These are phyloP conservation scores for Helichrysum umbraculigerum DNA, from an alignment of 129 eudicot genomes.

Conservation along the genomic window DNA sequence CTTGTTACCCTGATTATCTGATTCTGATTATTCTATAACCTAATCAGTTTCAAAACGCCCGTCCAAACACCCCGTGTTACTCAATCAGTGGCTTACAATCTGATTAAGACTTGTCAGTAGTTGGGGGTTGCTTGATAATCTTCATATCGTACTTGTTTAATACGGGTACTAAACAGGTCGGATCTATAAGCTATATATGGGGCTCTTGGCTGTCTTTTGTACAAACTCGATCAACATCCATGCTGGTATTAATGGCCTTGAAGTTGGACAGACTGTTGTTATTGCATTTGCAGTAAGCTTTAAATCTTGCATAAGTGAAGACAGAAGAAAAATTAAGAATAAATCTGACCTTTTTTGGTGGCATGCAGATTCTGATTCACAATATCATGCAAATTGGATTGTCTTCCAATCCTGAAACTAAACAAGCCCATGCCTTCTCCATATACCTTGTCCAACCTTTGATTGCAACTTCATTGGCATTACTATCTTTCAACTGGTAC, in stretches of 20 bases:
- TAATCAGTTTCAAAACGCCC: background rate
- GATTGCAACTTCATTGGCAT: conserved; percentile 90
- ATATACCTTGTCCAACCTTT: conserved; percentile 92
- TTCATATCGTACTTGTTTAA: conserved; percentile 6
- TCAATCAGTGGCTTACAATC: conserved; percentile 15
- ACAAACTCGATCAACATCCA: conserved; percentile 96
- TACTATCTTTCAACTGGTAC: conserved; percentile 96
- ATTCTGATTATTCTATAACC: conserved; percentile 1
- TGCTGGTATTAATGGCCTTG: conserved; percentile 98
- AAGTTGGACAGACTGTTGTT: conserved; percentile 98
- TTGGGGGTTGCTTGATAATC: conserved; percentile 16
- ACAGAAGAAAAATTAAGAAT: conserved; percentile 5
- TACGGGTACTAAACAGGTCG: conserved; percentile 60
- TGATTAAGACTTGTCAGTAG: conserved; percentile 15
- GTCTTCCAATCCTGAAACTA: conserved; percentile 67
- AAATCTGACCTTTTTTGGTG: conserved; percentile 32
- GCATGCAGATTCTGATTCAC: conserved; percentile 78
- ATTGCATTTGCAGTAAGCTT: conserved; percentile 90
- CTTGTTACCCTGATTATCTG: background rate
- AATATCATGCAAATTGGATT: conserved; percentile 95
- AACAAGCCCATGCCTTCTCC: conserved; percentile 98
- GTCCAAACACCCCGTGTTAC: conserved; percentile 4
- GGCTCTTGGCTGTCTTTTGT: conserved; percentile 94
- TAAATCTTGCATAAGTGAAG: conserved; percentile 16
- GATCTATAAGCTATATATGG: conserved; percentile 91